phyloP scores from a whole-genome alignment of 176 grass and related monocot genomes.

The Aegilops speltoides region DNA sequence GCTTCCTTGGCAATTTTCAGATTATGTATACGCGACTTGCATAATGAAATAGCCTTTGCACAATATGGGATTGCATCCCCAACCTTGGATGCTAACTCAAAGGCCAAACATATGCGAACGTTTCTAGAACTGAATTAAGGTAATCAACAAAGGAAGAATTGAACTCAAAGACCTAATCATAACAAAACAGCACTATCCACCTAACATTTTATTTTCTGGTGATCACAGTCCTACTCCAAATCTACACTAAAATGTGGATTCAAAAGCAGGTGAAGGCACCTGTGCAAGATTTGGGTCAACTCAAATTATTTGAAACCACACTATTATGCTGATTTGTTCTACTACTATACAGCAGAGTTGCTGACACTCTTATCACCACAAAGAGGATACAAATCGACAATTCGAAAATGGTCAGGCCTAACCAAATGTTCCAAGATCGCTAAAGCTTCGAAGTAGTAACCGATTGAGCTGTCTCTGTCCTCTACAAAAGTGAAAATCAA shows the following conservation, averaged over 20 bases:
- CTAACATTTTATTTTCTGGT: not conserved
- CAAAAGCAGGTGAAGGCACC: slow-evolving; percentile 10
- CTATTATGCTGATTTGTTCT: not conserved
- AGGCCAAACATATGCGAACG: slow-evolving; percentile 72
- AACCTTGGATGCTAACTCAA: slow-evolving; percentile 58
- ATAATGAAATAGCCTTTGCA: slow-evolving; percentile 60
- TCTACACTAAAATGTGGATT: not conserved
- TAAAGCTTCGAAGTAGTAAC: slow-evolving; percentile 76
- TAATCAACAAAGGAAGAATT: not conserved
- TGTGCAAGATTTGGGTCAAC: not conserved
- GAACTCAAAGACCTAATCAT: not conserved
- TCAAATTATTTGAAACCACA: not conserved
- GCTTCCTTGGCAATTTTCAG: slow-evolving; percentile 44
- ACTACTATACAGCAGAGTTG: not conserved
- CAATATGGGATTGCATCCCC: slow-evolving; percentile 75
- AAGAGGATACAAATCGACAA: slow-evolving; percentile 72
- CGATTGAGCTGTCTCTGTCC: slow-evolving; percentile 69
- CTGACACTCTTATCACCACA: not conserved
- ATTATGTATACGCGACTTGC: slow-evolving; percentile 62
- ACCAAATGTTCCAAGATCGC: slow-evolving; percentile 67
- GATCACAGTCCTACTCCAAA: not conserved
- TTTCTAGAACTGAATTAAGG: slow-evolving; percentile 69
- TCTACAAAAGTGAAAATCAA: slow-evolving; percentile 48
- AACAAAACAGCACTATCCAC: not conserved
- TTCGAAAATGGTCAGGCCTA: slow-evolving; percentile 57